These are phyloP conservation scores for Plasmodium ovale DNA, from an alignment of 169 alveolate species.

Conservation along the genomic window DNA sequence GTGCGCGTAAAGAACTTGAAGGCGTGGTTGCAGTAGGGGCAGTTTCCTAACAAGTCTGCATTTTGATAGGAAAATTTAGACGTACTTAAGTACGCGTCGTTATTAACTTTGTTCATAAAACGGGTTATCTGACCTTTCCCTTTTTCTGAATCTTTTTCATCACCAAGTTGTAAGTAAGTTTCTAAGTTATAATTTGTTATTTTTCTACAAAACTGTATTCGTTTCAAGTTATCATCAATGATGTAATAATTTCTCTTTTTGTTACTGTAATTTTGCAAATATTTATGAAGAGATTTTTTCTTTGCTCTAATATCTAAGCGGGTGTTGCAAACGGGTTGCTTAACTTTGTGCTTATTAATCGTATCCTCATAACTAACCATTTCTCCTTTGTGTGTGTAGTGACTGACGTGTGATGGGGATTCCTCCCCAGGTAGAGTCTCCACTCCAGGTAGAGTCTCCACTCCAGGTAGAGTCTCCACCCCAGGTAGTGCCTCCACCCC, in stretches of 20 bases:
- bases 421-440: no score
- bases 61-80: conserved; percentile 39
- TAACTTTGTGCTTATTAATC: no score
- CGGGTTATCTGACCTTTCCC: background rate
- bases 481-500: no score
- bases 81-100: conserved; percentile 35
- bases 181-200: conserved; percentile 47
- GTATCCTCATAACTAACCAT: no score
- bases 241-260: conserved; percentile 53
- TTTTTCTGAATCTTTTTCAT: background rate
- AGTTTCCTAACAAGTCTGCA: conserved; percentile 41
- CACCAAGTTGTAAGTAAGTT: background rate
- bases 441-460: no score
- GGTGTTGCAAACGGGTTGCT: no score
- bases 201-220: conserved; percentile 48
- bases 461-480: no score
- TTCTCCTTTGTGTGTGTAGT: no score
- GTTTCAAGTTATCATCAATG: conserved; percentile 45
- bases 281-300: conserved; percentile 9
- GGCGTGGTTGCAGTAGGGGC: conserved; percentile 57
- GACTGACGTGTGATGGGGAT: no score
- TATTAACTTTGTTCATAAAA: conserved; percentile 29
- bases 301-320: no score
- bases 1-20: conserved; percentile 23
- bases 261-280: conserved; percentile 32